Base-by-base conservation (phyloP, 371 early-diverging fungal genomes). In the Coemansia sp. region DNA sequence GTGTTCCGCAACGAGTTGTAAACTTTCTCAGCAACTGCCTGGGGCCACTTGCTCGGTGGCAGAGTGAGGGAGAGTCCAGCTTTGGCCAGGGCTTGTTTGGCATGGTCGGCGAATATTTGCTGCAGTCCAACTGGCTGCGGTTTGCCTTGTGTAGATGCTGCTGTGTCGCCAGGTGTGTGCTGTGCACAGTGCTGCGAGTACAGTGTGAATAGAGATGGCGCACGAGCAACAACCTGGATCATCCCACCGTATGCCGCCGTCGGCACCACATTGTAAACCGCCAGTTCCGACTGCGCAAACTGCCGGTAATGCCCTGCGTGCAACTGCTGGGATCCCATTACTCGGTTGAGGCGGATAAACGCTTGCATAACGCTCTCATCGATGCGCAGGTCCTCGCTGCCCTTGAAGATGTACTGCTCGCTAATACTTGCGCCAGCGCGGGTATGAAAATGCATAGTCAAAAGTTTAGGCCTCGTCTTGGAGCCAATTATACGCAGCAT, bases 191-290 rank as follows among this genome's bases (percentile, higher is more conserved):
- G 67, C 56, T 82, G 82, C 28, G 86, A 83, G 59, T 85, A 87
- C n/a, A 87, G 65, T 12, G 85, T 78, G 68, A 85, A 87, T 21
- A 91, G 67, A 5, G 92, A 89, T 0, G 84, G 85, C 2, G 95
- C 88, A 66, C 89, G 86, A 13, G 92, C 88, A 5, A 99, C 92
- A 91, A 94, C 97, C 78, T 98, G 93, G 48, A 99, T 94, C 87
- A 99, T 89, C 5, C 99, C 99, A n/a, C 89, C 90, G 46, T 88
- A 86, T 32, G 88, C 85, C 24, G 90, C 91, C 2, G 98, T 84
- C 0, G 99, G 99, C 15, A 99, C 89, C 0, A 99, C 98, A 23
- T 72, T 65, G 29, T 73, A 70, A 7, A 67, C 66, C 1, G 67
- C 56, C 85, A 19, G 92, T 67, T 1, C 91, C 85, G 24, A 79